Evolutionary conservation across 2,329 filamentous ascomycete genomes (phyloP), one percentile per base, ranked within the genome.

Genomic region (Penicillium brasilianum): DNA sequence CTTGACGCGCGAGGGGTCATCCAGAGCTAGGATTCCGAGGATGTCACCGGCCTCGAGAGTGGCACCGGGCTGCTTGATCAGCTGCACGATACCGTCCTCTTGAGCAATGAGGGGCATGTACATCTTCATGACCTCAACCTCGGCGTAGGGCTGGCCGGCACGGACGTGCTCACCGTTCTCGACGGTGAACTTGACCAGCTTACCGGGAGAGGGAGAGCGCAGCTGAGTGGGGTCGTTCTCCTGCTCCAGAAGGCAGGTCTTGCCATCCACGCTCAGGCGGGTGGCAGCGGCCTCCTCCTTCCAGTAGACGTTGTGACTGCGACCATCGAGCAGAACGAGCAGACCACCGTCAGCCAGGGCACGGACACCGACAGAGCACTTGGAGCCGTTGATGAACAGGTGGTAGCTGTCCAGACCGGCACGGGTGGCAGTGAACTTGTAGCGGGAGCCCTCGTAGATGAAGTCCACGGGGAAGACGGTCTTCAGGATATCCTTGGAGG

Each of bases 111-210:
- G 85, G 73, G 95, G 95, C 95, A 99, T 99, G 86, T 98, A 98
- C 95, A 99, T 99, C 86, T 99, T 99, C 95, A 99, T 99, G 80
- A 99, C 95, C 81, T 99, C 95, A 43, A 99, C 94, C 79, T 99
- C 95, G 58, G 95, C 95, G 74, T 93, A 99, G 36, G 94, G 84
- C 78, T 98, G 91, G 59, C 94, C 94, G 70, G 96, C 92, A 78
- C 88, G 90, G 78, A 99, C 88, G 77, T 99, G 95, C 69, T 93
- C 86, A 63, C 95, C 95, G 73, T 96, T 98, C 78, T 97, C 95
- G 2, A 99, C 91, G 1, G 92, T 91, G 80, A 95, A 99, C 82
- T 97, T 97, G 82, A 99, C 94, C 37, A 99, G 89, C 84, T 99
- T 99, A 78, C 95, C 95, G 50, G 95, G 95, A 64, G 91, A 96